A percentile compares a stretch with the other conserved stretches of the same genome.
These are phyloP conservation scores for Trichoderma asperelloides DNA, from an alignment of 495 filamentous ascomycete species.

Conservation along the genomic window DNA sequence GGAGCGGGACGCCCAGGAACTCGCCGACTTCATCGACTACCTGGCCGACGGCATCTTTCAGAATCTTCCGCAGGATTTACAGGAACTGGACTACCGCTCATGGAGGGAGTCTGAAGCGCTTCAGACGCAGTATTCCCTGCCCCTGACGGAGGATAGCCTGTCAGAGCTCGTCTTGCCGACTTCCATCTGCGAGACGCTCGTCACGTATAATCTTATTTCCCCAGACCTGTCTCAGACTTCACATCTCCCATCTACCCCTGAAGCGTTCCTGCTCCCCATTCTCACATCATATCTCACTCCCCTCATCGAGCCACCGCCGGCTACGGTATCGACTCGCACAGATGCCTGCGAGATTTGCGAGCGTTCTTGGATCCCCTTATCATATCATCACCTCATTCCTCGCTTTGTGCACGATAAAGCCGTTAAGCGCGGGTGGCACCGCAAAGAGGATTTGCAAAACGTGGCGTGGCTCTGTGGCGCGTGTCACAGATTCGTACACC, in stretches of 20 bases:
- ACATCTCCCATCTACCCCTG: neutral
- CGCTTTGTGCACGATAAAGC: conserved; percentile 68
- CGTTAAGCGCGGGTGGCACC: conserved; percentile 73
- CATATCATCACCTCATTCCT: conserved; percentile 82
- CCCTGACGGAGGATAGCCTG: conserved; percentile 27
- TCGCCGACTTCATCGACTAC: conserved; percentile 70
- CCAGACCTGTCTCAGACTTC: conserved; percentile 25
- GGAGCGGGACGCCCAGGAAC: conserved; percentile 48
- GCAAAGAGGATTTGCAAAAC: conserved; percentile 61
- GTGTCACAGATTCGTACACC: conserved; percentile 80
- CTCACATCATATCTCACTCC: conserved; percentile 50
- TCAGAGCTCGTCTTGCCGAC: conserved; percentile 28
- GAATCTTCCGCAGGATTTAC: conserved; percentile 49
- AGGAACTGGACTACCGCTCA: conserved; percentile 49
- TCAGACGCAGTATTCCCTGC: conserved; percentile 38
- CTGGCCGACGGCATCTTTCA: conserved; percentile 60
- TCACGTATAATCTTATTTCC: conserved; percentile 48
- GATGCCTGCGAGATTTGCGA: conserved; percentile 71
- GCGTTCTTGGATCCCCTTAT: conserved; percentile 66
- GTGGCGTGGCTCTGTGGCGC: conserved; percentile 87
- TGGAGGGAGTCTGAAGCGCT: conserved; percentile 41
- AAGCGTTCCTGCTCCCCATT: conserved; percentile 51
- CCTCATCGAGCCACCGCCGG: conserved; percentile 50
- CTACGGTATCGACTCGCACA: conserved; percentile 44
- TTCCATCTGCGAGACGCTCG: conserved; percentile 53